Conservation (phyloP, 2,329 filamentous ascomycete species). For the Lecanoromycetidae sp. region DNA sequence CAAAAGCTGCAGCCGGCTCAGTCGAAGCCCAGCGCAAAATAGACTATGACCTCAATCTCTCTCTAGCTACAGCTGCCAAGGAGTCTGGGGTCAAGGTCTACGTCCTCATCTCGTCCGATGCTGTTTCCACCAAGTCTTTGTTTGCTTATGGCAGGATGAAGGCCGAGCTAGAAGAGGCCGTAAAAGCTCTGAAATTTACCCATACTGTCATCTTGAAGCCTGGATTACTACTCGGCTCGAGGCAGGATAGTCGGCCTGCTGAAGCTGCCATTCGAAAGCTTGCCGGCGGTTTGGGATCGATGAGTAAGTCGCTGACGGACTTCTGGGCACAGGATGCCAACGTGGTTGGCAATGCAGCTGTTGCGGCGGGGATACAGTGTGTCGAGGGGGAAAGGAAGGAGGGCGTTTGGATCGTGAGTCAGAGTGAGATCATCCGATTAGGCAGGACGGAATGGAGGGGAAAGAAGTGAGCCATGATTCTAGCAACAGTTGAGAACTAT, state of each 20-base stretch:
- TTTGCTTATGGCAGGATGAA: constrained; percentile 62
- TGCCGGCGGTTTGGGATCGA: constrained; percentile 42
- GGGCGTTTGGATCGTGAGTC: constrained; percentile 45
- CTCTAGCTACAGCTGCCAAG: constrained; percentile 63
- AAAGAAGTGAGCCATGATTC: neutral
- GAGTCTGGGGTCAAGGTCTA: constrained; percentile 60
- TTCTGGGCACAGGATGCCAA: constrained; percentile 60
- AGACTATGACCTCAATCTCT: constrained; percentile 75
- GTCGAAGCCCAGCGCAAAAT: constrained; percentile 74
- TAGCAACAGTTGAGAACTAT: too few relatives aligned
- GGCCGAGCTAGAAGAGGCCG: constrained; percentile 68
- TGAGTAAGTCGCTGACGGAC: constrained; percentile 49
- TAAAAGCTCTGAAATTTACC: constrained; percentile 62
- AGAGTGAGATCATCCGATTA: constrained; percentile 52
- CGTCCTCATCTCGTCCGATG: constrained; percentile 57
- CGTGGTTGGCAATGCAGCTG: constrained; percentile 57
- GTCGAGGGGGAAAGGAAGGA: constrained; percentile 39
- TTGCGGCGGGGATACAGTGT: constrained; percentile 43
- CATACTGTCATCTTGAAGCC: constrained; percentile 63
- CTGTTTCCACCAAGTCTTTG: constrained; percentile 40
- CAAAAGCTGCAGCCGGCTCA: constrained; percentile 59
- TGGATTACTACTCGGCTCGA: constrained; percentile 60
- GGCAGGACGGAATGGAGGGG: constrained; percentile 43
- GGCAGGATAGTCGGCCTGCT: constrained; percentile 47
- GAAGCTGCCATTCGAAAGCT: constrained; percentile 48